Evolutionary conservation across 2,329 filamentous ascomycete genomes (phyloP), one percentile per base, ranked within the genome.

Genomic region (Volutella citrinella): DNA sequence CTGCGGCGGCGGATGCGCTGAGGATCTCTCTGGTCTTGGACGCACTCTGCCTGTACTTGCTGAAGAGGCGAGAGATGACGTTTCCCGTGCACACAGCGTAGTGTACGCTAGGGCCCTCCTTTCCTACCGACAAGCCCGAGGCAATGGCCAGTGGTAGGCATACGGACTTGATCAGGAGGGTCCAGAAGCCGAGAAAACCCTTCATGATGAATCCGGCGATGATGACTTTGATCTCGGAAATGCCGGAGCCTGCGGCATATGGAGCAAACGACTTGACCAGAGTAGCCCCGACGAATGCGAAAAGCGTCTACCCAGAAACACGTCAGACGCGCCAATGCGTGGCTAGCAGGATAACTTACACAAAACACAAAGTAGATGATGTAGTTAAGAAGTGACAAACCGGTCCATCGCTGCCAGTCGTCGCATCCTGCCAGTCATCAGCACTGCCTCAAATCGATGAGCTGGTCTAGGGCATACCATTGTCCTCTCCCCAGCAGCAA

Each of bases 191-290:
- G 12, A 98, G 74, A 55, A 98, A 98, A 0, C 90, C 93, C 64
- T 97, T 96, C 93, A 98, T 98, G 30, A 97, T 87, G 59, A 98
- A 98, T 4, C 93, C 93, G 5, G 91, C 93, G 56, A 98, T 95
- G 57, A 98, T 97, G 64, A 89, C 95, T 64, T 98, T 98, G 73
- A 98, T 98, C 67, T 98, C 93, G 10, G 89, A 96, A 38, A 98
- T 98, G 24, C 93, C 93, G 10, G 88, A 95, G 12, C 93, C 93
- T 20, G 93, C 93, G 10, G 93, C 93, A 59, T 98, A 98, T 0
- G 93, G 93, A 5, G 93, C 90, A 62, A 93, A 97, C 2, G 80
- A 81, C 59, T 88, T 93, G 56, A 98, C 93, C 24, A 98, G 72
- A 22, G 76, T 81, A 1, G 90, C 90, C 4, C 90, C 83, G 5